These are phyloP conservation scores for Ophiostoma sp. DNA, from an alignment of 2,329 filamentous ascomycete genomes.

Conservation along the genomic window DNA sequence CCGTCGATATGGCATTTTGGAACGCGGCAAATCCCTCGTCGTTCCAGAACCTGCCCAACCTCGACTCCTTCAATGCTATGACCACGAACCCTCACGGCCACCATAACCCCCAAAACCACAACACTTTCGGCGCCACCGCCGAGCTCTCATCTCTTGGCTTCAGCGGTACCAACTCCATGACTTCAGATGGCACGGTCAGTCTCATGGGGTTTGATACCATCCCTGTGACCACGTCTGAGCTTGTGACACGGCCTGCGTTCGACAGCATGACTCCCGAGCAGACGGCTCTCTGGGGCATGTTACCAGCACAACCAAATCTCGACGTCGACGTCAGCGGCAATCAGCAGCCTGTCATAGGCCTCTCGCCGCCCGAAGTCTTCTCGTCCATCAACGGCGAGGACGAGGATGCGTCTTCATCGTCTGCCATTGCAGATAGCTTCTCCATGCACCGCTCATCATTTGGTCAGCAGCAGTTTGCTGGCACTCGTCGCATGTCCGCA, in stretches of 20 bases:
- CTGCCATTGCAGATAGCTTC: conserved; percentile 17
- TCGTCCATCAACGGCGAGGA: conserved; percentile 16
- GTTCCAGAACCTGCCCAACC: conserved; percentile 14
- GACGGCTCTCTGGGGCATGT: conserved; percentile 16
- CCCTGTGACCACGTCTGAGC: conserved; percentile 11
- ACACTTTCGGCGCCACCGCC: neutral
- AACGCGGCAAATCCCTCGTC: neutral
- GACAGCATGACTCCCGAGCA: conserved; percentile 20
- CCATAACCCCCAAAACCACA: neutral
- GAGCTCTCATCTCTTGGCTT: conserved; percentile 13
- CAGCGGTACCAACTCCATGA: neutral
- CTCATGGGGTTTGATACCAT: conserved; percentile 18
- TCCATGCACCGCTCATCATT: conserved; percentile 17
- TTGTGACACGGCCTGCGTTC: conserved; percentile 22
- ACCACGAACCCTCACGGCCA: neutral
- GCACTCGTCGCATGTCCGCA: conserved; percentile 13
- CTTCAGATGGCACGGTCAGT: neutral
- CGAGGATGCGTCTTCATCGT: conserved; percentile 12
- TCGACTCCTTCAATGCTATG: conserved; percentile 17
- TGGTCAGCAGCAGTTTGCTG: conserved; percentile 3
- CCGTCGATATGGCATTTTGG: conserved; percentile 20
- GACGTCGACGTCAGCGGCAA: conserved; percentile 15
- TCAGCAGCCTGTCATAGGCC: conserved; percentile 4
- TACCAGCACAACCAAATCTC: conserved; percentile 16
- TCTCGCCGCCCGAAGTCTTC: conserved; percentile 18